Evolutionary conservation across 2,329 filamentous ascomycete species (phyloP).

Genomic region (Drechmeria coniospora): DNA sequence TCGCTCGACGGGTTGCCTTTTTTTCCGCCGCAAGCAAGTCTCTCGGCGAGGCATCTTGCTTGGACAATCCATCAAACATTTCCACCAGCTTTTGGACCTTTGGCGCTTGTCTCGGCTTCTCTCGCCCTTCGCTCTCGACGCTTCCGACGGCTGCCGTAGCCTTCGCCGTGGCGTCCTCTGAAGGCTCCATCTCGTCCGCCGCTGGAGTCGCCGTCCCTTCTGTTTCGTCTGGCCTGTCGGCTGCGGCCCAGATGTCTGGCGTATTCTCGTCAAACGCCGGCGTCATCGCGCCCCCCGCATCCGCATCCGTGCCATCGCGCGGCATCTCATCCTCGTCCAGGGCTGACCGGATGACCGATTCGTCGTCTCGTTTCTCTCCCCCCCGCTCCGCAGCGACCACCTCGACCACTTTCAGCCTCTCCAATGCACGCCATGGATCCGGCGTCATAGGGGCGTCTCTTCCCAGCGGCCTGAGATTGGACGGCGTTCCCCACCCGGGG

Average conservation of each 20-base stretch:
- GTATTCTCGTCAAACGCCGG: not conserved
- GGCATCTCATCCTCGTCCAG: slow-evolving; percentile 8
- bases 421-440: slow-evolving; percentile 11
- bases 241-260: slow-evolving; percentile 1
- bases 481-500: slow-evolving; percentile 17
- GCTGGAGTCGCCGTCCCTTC: not conserved
- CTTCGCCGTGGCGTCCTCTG: no score
- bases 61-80: slow-evolving; percentile 31
- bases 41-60: slow-evolving; percentile 4
- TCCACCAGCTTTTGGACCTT: slow-evolving; percentile 36
- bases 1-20: not conserved
- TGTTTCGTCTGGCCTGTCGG: not conserved
- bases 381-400: slow-evolving; percentile 4
- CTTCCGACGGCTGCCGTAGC: no score
- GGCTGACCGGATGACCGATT: slow-evolving; percentile 17
- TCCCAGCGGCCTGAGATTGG: slow-evolving; percentile 14
- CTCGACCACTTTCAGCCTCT: slow-evolving; percentile 12
- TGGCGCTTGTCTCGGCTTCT: slow-evolving; percentile 15
- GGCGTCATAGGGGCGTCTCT: slow-evolving; percentile 11
- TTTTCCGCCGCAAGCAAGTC: not conserved
- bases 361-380: slow-evolving; percentile 10
- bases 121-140: no score
- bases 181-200: no score
- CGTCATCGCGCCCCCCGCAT: not conserved
- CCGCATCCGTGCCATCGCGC: not conserved